These are phyloP conservation scores for Aspergillus ruber DNA, from an alignment of 2,329 filamentous ascomycete genomes.

Conservation along the genomic window DNA sequence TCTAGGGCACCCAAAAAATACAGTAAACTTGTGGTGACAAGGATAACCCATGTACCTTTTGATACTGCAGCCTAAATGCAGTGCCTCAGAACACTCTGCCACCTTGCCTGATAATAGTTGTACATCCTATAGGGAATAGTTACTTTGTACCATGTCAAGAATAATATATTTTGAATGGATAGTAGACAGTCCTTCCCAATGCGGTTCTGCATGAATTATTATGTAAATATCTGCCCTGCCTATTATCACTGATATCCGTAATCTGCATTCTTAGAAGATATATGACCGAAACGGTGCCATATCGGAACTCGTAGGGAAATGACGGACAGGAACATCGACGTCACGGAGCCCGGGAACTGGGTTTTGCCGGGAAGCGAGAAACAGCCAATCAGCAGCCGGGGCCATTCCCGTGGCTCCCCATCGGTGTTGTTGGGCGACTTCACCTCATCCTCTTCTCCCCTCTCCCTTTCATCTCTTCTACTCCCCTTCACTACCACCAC, in stretches of 20 bases:
- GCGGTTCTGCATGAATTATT: too few species aligned
- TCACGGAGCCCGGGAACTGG: conserved; percentile 27
- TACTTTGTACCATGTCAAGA: too few species aligned
- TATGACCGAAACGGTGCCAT: too few species aligned
- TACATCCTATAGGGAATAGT: too few species aligned
- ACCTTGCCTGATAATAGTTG: neutral
- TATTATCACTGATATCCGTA: too few species aligned
- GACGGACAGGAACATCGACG: conserved; percentile 5
- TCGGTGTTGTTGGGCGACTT: conserved; percentile 17
- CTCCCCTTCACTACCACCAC: conserved; percentile 8
- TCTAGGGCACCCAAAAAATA: too few species aligned
- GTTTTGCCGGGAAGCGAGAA: conserved; percentile 28
- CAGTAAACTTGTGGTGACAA: too few species aligned
- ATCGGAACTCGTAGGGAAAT: neutral
- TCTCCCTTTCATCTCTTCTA: conserved; percentile 17
- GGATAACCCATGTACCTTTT: too few species aligned
- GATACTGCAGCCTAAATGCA: neutral
- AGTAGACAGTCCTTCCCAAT: too few species aligned
- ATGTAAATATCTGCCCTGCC: too few species aligned
- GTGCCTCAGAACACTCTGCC: neutral
- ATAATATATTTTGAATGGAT: too few species aligned
- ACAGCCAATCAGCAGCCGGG: conserved; percentile 26
- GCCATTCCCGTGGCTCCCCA: conserved; percentile 30
- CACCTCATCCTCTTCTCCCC: conserved; percentile 21
- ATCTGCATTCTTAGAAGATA: too few species aligned